A percentile compares a stretch with the other conserved stretches of the same genome.
These are phyloP conservation scores for Pelargonium cotyledonis DNA, from an alignment of 441 rosid species.

Conservation along the genomic window DNA sequence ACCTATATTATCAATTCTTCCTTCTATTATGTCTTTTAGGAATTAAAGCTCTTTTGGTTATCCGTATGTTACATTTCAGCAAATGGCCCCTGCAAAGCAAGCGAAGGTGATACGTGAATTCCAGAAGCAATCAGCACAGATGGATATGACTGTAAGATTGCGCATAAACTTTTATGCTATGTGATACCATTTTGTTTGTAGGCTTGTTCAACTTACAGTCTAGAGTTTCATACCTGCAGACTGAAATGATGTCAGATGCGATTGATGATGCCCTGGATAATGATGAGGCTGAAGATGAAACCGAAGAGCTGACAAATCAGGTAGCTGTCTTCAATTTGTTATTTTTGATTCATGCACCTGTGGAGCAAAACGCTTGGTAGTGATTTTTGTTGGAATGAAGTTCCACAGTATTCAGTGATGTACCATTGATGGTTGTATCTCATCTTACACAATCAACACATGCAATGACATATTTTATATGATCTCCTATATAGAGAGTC, in stretches of 20 bases:
- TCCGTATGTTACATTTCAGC: conserved; percentile 39
- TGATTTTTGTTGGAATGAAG: too few species aligned
- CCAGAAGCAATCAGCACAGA: conserved; percentile 82
- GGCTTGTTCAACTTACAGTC: conserved; percentile 18
- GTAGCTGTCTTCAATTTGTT: conserved; percentile 27
- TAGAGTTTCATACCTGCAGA: conserved; percentile 39
- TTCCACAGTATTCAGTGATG: too few species aligned
- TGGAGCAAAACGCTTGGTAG: too few species aligned
- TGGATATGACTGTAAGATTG: conserved; percentile 89
- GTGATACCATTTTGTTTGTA: conserved; percentile 10
- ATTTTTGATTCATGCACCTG: not conserved
- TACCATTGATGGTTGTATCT: not conserved
- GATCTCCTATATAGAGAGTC: too few species aligned
- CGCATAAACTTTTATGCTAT: conserved; percentile 7
- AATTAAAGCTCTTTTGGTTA: conserved; percentile 6
- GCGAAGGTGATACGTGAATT: conserved; percentile 68
- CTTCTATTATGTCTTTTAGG: too few species aligned
- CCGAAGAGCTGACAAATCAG: conserved; percentile 91
- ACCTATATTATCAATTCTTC: too few species aligned
- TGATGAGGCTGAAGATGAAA: conserved; percentile 94
- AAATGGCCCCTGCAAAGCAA: conserved; percentile 87
- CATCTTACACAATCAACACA: not conserved
- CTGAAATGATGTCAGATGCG: conserved; percentile 91
- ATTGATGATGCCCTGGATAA: conserved; percentile 81
- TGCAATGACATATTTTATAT: not conserved